Evolutionary conservation across 129 eudicot species (phyloP).

Genomic region (Chrysanthemum lavandulifolium): DNA sequence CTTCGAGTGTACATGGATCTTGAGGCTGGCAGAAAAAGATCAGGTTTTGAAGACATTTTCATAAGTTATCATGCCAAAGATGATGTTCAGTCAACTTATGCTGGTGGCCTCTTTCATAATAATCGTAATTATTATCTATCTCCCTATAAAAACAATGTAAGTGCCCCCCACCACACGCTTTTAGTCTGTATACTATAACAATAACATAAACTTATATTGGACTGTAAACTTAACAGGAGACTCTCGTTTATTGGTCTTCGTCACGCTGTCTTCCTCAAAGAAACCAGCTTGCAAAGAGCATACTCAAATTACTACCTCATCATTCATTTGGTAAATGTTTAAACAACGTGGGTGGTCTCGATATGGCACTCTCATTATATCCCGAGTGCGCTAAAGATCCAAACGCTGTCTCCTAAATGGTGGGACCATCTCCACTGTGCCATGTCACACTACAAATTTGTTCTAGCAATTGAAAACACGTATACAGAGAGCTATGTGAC

Average conservation of each 20-base stretch:
- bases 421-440: constrained; percentile 99
- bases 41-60: constrained; percentile 85
- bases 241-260: constrained; percentile 96
- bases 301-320: constrained; percentile 59
- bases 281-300: constrained; percentile 74
- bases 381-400: constrained; percentile 79
- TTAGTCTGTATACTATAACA: constrained; percentile 14
- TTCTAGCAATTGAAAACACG: constrained; percentile 71
- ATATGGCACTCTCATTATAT: constrained; percentile 78
- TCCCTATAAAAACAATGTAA: constrained; percentile 67
- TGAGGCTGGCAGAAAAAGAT: constrained; percentile 91
- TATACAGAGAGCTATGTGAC: constrained; percentile 87
- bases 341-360: constrained; percentile 90
- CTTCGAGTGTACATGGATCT: constrained; percentile 98
- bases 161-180: constrained; percentile 21
- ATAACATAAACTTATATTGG: not conserved
- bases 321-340: constrained; percentile 97
- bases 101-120: constrained; percentile 93
- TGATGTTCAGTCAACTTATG: constrained; percentile 98
- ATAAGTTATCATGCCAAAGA: constrained; percentile 93
- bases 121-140: constrained; percentile 83
- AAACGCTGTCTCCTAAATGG: constrained; percentile 69
- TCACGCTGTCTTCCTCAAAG: constrained; percentile 93
- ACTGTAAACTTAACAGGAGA: constrained; percentile 53
- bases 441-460: constrained; percentile 67